These are phyloP conservation scores for Anisodus acutangulus DNA, from an alignment of 257 asterid genomes.

Conservation along the genomic window DNA sequence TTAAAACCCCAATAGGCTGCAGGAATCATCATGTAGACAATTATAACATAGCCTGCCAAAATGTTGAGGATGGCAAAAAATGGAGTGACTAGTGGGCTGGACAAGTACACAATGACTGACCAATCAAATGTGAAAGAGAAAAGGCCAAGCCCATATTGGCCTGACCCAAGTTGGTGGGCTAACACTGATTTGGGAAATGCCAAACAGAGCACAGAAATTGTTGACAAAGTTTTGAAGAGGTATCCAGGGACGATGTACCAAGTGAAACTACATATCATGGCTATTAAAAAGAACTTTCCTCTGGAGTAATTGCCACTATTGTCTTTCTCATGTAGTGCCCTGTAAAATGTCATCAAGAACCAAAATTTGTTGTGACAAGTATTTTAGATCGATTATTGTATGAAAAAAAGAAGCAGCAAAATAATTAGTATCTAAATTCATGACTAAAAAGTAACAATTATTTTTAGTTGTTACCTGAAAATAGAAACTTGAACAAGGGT, in stretches of 20 bases:
- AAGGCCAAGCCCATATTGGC: conserved; percentile 67
- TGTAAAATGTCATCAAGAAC: conserved; percentile 36
- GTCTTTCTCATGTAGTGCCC: conserved; percentile 74
- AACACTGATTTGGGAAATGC: conserved; percentile 52
- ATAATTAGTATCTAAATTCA: background rate
- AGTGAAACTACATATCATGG: conserved; percentile 52
- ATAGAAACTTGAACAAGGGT: conserved; percentile 67
- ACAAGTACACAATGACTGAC: conserved; percentile 54
- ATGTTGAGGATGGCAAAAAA: conserved; percentile 66
- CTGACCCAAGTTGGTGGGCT: conserved; percentile 72
- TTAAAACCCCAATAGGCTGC: conserved; percentile 63
- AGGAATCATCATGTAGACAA: conserved; percentile 55
- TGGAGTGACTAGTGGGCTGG: conserved; percentile 71
- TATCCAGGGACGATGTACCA: conserved; percentile 67
- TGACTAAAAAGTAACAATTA: too few relatives aligned
- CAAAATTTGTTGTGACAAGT: background rate
- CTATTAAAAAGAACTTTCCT: conserved; percentile 65
- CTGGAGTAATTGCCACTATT: conserved; percentile 34
- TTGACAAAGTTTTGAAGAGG: conserved; percentile 48
- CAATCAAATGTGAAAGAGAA: conserved; percentile 65
- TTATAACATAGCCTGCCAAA: conserved; percentile 48
- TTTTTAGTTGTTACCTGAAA: conserved; percentile 45
- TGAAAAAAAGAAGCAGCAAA: background rate
- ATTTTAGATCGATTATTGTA: background rate
- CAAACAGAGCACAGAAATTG: conserved; percentile 59